Percentiles rank a stretch among this genome's conserved stretches.
phyloP scores from a whole-genome alignment of 2,329 filamentous ascomycete species.

The Pestalotiopsis fici region DNA sequence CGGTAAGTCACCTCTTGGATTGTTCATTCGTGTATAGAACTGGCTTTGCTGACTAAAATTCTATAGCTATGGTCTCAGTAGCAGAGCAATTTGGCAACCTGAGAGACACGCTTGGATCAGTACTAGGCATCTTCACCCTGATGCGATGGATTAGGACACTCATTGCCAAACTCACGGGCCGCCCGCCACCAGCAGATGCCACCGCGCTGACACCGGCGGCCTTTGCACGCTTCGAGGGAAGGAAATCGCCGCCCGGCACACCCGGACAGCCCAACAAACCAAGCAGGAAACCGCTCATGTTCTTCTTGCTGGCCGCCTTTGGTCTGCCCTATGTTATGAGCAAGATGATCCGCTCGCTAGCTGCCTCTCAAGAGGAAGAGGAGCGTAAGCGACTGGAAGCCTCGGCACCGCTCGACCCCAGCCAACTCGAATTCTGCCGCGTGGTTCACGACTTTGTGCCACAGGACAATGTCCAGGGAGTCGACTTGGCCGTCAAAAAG shows the following conservation, averaged over 20 bases:
- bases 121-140: conserved; percentile 92
- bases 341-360: conserved; percentile 87
- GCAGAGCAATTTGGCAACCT: conserved; percentile 96
- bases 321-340: conserved; percentile 96
- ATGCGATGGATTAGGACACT: conserved; percentile 93
- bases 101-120: conserved; percentile 87
- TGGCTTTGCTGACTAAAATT: not conserved
- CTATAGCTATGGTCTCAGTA: conserved; percentile 90
- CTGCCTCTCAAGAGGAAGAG: conserved; percentile 82
- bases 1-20: conserved; percentile 57
- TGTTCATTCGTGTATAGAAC: not conserved
- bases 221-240: conserved; percentile 86
- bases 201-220: conserved; percentile 85
- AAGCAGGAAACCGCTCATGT: conserved; percentile 92
- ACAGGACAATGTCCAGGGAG: conserved; percentile 64
- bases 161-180: conserved; percentile 89
- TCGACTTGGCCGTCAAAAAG: conserved; percentile 91
- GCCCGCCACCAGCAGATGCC: conserved; percentile 84
- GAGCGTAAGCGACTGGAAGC: conserved; percentile 62
- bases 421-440: conserved; percentile 94
- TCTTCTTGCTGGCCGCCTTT: conserved; percentile 93
- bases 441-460: conserved; percentile 93
- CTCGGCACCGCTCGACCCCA: conserved; percentile 71
- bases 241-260: conserved; percentile 55
- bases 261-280: conserved; percentile 69